A percentile compares a stretch with the other conserved stretches of the same genome.
These are phyloP conservation scores for Hymenoscyphus salicellus DNA, from an alignment of 2,329 filamentous ascomycete genomes.

Conservation along the genomic window DNA sequence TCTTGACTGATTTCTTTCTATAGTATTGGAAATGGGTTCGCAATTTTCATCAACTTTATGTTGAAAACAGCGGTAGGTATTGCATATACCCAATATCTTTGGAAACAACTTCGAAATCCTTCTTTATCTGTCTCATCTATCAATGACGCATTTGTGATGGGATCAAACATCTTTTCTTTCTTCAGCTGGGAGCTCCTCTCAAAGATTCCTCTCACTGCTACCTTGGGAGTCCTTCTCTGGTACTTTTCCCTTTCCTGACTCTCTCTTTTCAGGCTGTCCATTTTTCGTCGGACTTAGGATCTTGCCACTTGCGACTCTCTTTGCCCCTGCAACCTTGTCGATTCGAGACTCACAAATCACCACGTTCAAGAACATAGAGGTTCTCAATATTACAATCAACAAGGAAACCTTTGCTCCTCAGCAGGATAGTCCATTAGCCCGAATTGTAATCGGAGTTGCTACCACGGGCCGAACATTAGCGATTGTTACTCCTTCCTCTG, in stretches of 20 bases:
- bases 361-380: background rate
- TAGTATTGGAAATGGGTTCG: slow-evolving; percentile 4
- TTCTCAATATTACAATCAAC: background rate
- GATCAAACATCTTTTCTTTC: background rate
- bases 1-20: background rate
- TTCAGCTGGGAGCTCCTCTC: background rate
- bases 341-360: background rate
- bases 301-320: background rate
- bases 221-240: background rate
- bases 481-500: background rate
- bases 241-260: background rate
- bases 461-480: background rate
- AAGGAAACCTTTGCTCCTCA: background rate
- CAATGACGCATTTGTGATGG: background rate
- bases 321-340: background rate
- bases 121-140: background rate
- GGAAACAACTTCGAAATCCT: background rate
- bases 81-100: slow-evolving; percentile 2
- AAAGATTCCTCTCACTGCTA: background rate
- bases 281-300: background rate
- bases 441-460: background rate
- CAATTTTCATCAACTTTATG: background rate
- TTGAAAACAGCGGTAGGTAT: slow-evolving; percentile 2
- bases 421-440: background rate
- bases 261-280: background rate